Evolutionary conservation across 352 stramenopile species (phyloP), one percentile per base, ranked within the genome.

Genomic region (Globisporangium canariense): DNA sequence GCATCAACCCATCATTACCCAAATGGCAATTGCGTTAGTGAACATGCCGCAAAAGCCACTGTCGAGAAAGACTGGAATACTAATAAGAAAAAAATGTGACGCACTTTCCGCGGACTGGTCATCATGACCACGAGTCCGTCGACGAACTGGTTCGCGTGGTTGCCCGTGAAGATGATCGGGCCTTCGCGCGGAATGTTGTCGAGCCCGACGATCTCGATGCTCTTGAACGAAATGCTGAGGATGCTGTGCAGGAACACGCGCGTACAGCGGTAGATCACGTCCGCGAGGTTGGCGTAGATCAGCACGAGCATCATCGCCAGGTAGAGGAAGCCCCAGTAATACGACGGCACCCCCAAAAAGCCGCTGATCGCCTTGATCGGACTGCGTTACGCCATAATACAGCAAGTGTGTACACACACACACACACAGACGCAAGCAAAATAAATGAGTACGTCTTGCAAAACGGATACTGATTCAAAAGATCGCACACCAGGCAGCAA

Each of bases 131-230:
- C 94, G 40, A 99, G 78, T 4, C 86, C 96, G 74, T 99, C 97
- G 41, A 99, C 96, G 69, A 99, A 99, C 76, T 99, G 97, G 78
- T 99, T 99, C 32, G 96, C 91, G 79, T 99, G 97, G 79, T 99
- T 99, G 20, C 87, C 96, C 18, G 92, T 97, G 74, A 99, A 98
- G 70, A 99, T 99, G 4, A 98, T 93, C 3, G 97, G 97, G 0
- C 97, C 97, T 61, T 98, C 93, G 30, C 76, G 77, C 0, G 97
- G 97, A 38, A 99, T 97, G 72, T 99, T 99, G 69, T 99, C 88
- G 50, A 91, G 73, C 0, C 97, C 97, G 47, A 99, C 88, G 20
- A 99, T 83, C 73, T 99, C 95, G 57, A 99, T 94, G 62, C 97
- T 94, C 65, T 97, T 97, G 74, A 99, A 99, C 62, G 98, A 99